phyloP scores from a whole-genome alignment of 2,329 filamentous ascomycete genomes.

The Beauveria bassiana region DNA sequence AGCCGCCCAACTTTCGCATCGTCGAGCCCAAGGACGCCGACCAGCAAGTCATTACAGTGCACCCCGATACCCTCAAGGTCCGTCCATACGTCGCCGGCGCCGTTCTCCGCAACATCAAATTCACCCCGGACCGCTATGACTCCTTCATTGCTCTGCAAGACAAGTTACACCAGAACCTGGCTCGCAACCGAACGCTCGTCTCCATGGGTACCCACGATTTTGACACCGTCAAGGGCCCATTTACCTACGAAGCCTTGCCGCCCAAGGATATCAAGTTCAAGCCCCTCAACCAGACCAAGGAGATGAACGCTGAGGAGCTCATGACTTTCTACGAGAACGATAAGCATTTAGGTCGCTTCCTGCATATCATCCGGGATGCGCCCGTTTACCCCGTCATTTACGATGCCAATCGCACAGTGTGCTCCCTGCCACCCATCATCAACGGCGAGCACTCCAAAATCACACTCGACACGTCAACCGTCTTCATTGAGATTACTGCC shows the following conservation, averaged over 20 bases:
- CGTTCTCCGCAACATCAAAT: slow-evolving; percentile 82
- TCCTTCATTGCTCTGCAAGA: slow-evolving; percentile 98
- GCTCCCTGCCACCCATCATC: slow-evolving; percentile 95
- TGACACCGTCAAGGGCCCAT: slow-evolving; percentile 86
- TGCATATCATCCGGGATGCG: slow-evolving; percentile 90
- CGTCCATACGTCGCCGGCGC: slow-evolving; percentile 85
- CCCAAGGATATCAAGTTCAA: slow-evolving; percentile 89
- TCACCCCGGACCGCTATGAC: slow-evolving; percentile 85
- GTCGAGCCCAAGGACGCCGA: slow-evolving; percentile 64
- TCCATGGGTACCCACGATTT: slow-evolving; percentile 96
- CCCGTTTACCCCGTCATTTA: slow-evolving; percentile 95
- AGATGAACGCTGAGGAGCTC: slow-evolving; percentile 79
- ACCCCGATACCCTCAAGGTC: slow-evolving; percentile 66
- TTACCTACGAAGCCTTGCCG: slow-evolving; percentile 88
- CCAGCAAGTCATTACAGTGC: slow-evolving; percentile 73
- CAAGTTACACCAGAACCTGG: slow-evolving; percentile 94
- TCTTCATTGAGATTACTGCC: slow-evolving; percentile 95
- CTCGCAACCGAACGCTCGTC: slow-evolving; percentile 86
- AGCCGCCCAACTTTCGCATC: slow-evolving; percentile 73
- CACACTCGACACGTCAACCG: slow-evolving; percentile 78
- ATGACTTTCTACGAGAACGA: slow-evolving; percentile 96
- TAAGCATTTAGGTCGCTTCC: slow-evolving; percentile 80
- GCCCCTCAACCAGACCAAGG: slow-evolving; percentile 83
- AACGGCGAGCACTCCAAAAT: slow-evolving; percentile 98
- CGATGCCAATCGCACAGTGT: slow-evolving; percentile 77